Percentiles rank a stretch among this genome's conserved stretches.
Evolutionary conservation across 306 rosid species (phyloP).

Genomic region (Acacia acuminata): DNA sequence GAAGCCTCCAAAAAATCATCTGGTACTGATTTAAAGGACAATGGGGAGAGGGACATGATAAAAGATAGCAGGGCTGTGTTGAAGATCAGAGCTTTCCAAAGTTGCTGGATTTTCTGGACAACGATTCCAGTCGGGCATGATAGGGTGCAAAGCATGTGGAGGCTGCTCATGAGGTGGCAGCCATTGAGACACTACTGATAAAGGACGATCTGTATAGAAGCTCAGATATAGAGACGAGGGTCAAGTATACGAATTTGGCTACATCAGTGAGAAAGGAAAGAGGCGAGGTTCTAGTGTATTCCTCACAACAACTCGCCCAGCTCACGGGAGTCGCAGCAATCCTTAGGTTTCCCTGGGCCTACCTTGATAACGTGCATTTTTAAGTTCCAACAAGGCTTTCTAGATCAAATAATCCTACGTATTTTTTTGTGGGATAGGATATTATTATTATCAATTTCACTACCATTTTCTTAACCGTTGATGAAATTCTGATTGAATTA

Average conservation of each 20-base stretch:
- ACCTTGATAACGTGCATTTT: slow-evolving; percentile 19
- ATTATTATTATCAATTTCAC: no score
- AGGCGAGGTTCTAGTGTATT: slow-evolving; percentile 40
- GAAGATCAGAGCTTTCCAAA: slow-evolving; percentile 30
- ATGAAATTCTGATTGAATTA: no score
- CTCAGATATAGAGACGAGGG: slow-evolving; percentile 26
- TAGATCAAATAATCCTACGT: background rate
- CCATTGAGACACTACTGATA: slow-evolving; percentile 43
- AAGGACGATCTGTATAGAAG: slow-evolving; percentile 38
- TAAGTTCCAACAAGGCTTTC: background rate
- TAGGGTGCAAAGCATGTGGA: slow-evolving; percentile 36
- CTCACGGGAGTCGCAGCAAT: slow-evolving; percentile 41
- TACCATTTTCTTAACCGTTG: no score
- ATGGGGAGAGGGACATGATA: slow-evolving; percentile 30
- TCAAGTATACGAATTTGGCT: slow-evolving; percentile 13
- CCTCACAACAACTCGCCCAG: slow-evolving; percentile 23
- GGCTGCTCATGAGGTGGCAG: slow-evolving; percentile 38
- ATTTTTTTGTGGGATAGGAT: background rate
- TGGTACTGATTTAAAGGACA: slow-evolving; percentile 13
- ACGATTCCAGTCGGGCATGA: slow-evolving; percentile 36
- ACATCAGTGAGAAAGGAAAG: slow-evolving; percentile 37
- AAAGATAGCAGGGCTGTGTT: slow-evolving; percentile 27
- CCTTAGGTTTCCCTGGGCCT: slow-evolving; percentile 46
- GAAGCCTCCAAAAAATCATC: slow-evolving; percentile 14
- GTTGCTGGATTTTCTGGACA: slow-evolving; percentile 33